Base-by-base conservation (phyloP, 495 filamentous ascomycete species). In the Echria macrotheca region DNA sequence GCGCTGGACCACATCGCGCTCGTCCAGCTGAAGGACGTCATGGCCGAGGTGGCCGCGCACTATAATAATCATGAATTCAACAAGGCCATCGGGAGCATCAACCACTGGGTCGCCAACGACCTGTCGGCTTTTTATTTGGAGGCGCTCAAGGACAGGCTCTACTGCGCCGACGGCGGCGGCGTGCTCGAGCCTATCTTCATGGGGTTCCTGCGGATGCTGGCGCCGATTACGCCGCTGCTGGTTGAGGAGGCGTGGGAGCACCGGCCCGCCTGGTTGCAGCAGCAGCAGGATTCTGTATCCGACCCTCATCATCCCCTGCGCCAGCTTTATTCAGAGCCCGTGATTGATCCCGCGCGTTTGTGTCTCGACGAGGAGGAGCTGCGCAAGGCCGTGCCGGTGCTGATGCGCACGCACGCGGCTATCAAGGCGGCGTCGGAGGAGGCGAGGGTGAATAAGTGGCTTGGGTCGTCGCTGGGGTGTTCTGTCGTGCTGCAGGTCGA, bases 111-210 rank as follows among this genome's bases (percentile, higher is more conserved):
- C 52, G 81, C 79, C 49, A 78, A 73, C 15, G 85, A 95, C 53
- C 78, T 99, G 19, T 96, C 91, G 0, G 80, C 91, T 0, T 95
- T 96, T 61, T 97, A 97, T 68, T 80, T 97, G 43, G 93, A 97
- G 63, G 78, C 85, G 0, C 71, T 90, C 60, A 99, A 97, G 65
- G 93, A 99, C 60, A 73, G 86, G 22, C 68, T 96, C 3, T 97
- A 97, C 70, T 88, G 89, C 23, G 84, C 84, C 18, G 77, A 79
- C 47, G 77, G 78, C 33, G 71, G 75, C 44, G 81, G 78, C 9
- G 86, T 89, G 7, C 60, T 95, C 15, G 79, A 79, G 56, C 69
- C 85, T 40, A 77, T 97, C 38, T 81, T 86, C 38, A 60, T 70
- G 3, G 77, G 85, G 44, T 74, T 96, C 37, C 69, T 93, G 54